Base-by-base conservation (phyloP, 345 rosid species). In the Camelina sativa region DNA sequence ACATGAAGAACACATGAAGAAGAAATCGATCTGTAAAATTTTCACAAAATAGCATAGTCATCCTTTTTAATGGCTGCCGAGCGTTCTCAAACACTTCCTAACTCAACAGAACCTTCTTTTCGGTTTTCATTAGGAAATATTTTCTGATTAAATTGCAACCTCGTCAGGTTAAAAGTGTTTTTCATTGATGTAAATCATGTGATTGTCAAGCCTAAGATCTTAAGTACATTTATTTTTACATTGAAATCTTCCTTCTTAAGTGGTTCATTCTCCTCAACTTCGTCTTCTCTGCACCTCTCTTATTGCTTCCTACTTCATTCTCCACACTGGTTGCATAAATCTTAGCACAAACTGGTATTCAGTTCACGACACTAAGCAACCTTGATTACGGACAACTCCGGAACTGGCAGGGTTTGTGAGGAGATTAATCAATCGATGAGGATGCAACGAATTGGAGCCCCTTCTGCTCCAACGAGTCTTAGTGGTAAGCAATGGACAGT, bases 361-460 rank as follows among this genome's bases (percentile, higher is more conserved):
- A n/a, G n/a, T n/a, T n/a, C n/a, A n/a, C n/a, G n/a, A 23, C 16
- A 19, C 19, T 17, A 62, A 40, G 15, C 64, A 65, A 11, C 4
- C 57, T 64, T 44, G 13, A 0, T 64, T 20, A 65, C 11, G 11
- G 20, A 65, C 59, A 65, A 16, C 16, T 65, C 17, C 28, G 3
- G 51, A 37, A 37, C 44, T 47, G 30, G 20, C n/a, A n/a, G 50
- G 50, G 30, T 44, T 44, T 1, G 35, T 4, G 54, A 52, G 32
- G 57, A 44, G 57, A 37, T 11, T 35, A 28, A 38, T 86, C 83
- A 88, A 35, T 82, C 70, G 56, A 86, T 86, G 74, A 89, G 97
- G 79, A 89, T 85, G 86, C 95, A 91, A 72, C 91, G 85, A 22
- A 74, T 81, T 1, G 95, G 97, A 35, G 88, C 84, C 20, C 88